Percentiles rank a stretch among this genome's conserved stretches.
These are phyloP conservation scores for Selaginella moellendorffii DNA, from an alignment of 75 land plant species.

Conservation along the genomic window DNA sequence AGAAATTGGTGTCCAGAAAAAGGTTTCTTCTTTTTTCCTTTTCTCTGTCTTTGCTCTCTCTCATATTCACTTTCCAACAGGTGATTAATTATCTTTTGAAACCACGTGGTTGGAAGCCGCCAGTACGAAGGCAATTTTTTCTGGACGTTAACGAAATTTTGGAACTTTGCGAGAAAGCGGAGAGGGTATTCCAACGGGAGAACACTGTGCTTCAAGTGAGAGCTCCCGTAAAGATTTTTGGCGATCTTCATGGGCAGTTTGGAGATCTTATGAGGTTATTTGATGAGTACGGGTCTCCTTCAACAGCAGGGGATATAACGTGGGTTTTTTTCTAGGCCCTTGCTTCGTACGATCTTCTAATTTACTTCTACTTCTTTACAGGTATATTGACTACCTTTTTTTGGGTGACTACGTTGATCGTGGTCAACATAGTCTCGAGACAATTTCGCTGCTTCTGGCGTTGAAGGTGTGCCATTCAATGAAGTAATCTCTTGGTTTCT, in stretches of 20 bases:
- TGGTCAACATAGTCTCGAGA: constrained; percentile 96
- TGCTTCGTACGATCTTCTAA: background rate
- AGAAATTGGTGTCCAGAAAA: constrained; percentile 89
- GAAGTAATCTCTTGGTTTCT: constrained; percentile 7
- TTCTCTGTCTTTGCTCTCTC: background rate
- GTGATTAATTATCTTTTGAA: constrained; percentile 74
- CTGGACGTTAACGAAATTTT: constrained; percentile 90
- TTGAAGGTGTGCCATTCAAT: constrained; percentile 45
- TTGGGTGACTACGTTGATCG: constrained; percentile 98
- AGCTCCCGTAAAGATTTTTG: constrained; percentile 97
- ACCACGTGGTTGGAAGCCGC: constrained; percentile 99
- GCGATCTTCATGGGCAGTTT: constrained; percentile 99
- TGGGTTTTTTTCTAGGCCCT: constrained; percentile 33
- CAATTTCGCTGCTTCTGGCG: constrained; percentile 83
- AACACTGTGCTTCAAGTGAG: constrained; percentile 83
- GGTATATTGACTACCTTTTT: constrained; percentile 97
- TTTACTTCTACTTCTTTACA: constrained; percentile 18
- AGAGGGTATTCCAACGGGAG: constrained; percentile 71
- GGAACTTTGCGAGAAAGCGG: constrained; percentile 91
- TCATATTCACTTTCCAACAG: constrained; percentile 29
- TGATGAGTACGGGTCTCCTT: constrained; percentile 99
- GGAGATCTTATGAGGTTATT: constrained; percentile 98
- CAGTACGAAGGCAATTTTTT: constrained; percentile 88
- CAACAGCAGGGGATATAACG: constrained; percentile 99
- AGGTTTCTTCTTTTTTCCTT: constrained; percentile 30